phyloP scores from a whole-genome alignment of 805 yeast genomes.

The Hyphopichia homilentoma region DNA sequence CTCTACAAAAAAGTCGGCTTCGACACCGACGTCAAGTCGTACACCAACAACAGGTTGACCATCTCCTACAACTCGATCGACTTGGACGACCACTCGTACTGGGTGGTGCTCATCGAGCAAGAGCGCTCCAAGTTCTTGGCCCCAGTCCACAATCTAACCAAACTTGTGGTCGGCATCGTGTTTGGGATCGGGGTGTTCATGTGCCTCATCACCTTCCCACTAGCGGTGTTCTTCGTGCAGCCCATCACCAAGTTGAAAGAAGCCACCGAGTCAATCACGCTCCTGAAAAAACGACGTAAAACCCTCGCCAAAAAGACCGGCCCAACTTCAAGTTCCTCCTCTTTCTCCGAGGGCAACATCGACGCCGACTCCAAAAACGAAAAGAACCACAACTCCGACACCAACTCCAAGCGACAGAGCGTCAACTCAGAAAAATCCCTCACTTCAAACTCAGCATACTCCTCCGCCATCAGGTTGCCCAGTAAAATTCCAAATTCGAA shows the following conservation, averaged over 20 bases:
- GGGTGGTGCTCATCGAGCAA: conserved; percentile 80
- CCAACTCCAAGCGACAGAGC: conserved; percentile 14
- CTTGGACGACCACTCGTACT: conserved; percentile 35
- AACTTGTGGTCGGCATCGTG: conserved; percentile 73
- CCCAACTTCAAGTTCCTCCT: neutral
- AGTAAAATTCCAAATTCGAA: conserved; percentile 31
- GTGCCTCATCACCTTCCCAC: conserved; percentile 72
- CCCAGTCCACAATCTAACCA: conserved; percentile 59
- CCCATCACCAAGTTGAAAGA: conserved; percentile 77
- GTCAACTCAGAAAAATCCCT: conserved; percentile 26
- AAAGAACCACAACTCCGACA: neutral
- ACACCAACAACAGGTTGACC: conserved; percentile 23
- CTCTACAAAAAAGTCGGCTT: conserved; percentile 25
- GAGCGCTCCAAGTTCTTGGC: conserved; percentile 51
- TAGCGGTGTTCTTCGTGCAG: conserved; percentile 79
- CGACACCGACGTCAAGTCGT: conserved; percentile 19
- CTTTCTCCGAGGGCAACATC: neutral
- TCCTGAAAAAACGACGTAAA: conserved; percentile 27
- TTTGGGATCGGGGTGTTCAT: conserved; percentile 74
- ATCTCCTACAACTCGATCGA: conserved; percentile 30
- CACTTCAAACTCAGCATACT: conserved; percentile 36
- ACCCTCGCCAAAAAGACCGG: neutral
- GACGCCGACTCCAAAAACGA: neutral
- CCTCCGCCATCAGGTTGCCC: conserved; percentile 39
- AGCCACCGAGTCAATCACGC: conserved; percentile 73